phyloP scores from a whole-genome alignment of 306 rosid species.

The Cercis canadensis region DNA sequence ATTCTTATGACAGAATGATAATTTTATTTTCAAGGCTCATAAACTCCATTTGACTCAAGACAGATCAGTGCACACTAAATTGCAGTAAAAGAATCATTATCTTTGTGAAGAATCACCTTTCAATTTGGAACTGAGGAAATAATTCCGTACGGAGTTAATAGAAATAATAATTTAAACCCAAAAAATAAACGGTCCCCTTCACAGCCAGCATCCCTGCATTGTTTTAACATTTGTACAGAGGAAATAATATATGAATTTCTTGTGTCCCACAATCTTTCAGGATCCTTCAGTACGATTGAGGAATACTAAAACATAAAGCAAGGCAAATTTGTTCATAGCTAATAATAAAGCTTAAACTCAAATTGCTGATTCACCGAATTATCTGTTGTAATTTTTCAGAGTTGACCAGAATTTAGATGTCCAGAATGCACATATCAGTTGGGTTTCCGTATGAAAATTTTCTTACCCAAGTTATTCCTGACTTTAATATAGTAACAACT shows the following conservation, averaged over 20 bases:
- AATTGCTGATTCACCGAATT: background rate
- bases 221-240: background rate
- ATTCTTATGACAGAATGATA: background rate
- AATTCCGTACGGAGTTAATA: background rate
- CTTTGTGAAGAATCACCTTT: constrained; percentile 4
- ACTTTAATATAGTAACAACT: background rate
- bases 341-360: constrained; percentile 8
- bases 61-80: background rate
- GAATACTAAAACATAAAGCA: background rate
- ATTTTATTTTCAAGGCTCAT: background rate
- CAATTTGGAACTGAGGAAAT: background rate
- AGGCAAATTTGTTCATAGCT: background rate
- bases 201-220: background rate
- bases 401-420: too few relatives aligned
- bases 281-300: background rate
- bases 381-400: background rate
- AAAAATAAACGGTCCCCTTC: background rate
- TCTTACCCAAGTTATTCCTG: background rate
- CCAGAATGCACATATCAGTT: constrained; percentile 3
- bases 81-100: background rate
- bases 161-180: background rate
- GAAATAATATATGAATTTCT: background rate
- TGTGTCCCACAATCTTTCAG: background rate
- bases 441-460: background rate
- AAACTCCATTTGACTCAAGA: background rate